phyloP scores from a whole-genome alignment of 352 stramenopile genomes.

The Halophytophthora polymorphica region DNA sequence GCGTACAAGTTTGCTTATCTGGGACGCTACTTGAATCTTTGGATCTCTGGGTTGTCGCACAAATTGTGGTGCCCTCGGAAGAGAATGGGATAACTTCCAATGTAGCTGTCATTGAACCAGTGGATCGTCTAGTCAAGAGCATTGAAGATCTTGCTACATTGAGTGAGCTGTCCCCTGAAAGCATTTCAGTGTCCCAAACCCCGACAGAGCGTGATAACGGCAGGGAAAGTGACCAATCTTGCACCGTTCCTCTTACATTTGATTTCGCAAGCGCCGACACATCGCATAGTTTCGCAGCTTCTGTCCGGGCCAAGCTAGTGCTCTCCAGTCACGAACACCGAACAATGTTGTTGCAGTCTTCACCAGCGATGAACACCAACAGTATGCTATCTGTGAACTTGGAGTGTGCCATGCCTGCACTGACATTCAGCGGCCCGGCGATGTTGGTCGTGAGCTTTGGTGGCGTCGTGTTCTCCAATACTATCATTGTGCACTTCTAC shows the following conservation, averaged over 20 bases:
- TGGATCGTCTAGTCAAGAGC: slow-evolving; percentile 11
- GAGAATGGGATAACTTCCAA: neutral
- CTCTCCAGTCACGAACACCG: slow-evolving; percentile 25
- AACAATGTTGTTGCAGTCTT: slow-evolving; percentile 13
- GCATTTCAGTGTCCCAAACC: neutral
- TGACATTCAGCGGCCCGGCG: slow-evolving; percentile 51
- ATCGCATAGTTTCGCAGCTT: slow-evolving; percentile 31
- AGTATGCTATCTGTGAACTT: slow-evolving; percentile 30
- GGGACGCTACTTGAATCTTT: slow-evolving; percentile 12
- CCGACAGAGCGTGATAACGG: slow-evolving; percentile 1
- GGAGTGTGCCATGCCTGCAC: slow-evolving; percentile 50
- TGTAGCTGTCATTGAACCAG: slow-evolving; percentile 7
- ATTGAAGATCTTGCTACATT: neutral
- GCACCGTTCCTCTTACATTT: slow-evolving; percentile 25
- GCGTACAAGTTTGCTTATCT: slow-evolving; percentile 35
- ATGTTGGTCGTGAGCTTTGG: slow-evolving; percentile 44
- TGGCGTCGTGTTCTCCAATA: slow-evolving; percentile 60
- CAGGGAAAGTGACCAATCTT: slow-evolving; percentile 1
- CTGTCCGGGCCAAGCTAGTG: slow-evolving; percentile 31
- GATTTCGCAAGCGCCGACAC: slow-evolving; percentile 49
- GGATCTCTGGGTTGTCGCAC: slow-evolving; percentile 37
- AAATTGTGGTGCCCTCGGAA: slow-evolving; percentile 4
- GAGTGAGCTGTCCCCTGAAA: neutral
- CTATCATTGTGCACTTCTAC: slow-evolving; percentile 66
- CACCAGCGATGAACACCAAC: slow-evolving; percentile 10